Evolutionary conservation across 2,329 filamentous ascomycete genomes (phyloP).

Genomic region (Claviceps digitariae): DNA sequence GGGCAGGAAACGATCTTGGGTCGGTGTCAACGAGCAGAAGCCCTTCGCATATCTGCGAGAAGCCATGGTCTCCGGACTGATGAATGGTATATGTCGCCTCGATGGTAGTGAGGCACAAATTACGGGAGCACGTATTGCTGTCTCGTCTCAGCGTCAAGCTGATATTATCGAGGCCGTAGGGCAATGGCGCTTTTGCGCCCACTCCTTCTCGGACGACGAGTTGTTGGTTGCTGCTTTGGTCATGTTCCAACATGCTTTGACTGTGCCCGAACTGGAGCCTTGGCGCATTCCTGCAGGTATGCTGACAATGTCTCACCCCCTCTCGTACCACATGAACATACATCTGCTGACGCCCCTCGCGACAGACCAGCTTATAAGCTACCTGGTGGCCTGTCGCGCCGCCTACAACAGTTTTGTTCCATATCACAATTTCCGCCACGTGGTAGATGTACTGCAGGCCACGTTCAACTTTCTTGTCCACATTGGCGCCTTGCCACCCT

Average conservation of each 20-base stretch:
- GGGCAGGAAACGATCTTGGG: constrained; percentile 79
- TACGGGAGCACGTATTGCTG: constrained; percentile 50
- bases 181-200: constrained; percentile 78
- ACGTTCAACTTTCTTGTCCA: constrained; percentile 79
- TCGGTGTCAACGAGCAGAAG: constrained; percentile 71
- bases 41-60: constrained; percentile 83
- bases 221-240: constrained; percentile 70
- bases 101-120: constrained; percentile 49
- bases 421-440: constrained; percentile 97
- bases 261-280: constrained; percentile 64
- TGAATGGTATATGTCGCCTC: constrained; percentile 75
- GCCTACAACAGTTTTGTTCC: constrained; percentile 96
- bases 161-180: constrained; percentile 58
- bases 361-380: constrained; percentile 66
- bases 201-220: constrained; percentile 82
- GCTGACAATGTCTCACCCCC: constrained; percentile 12
- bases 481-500: constrained; percentile 62
- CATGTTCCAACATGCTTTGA: constrained; percentile 82
- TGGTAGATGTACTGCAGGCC: constrained; percentile 89
- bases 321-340: not conserved
- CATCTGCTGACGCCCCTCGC: constrained; percentile 24
- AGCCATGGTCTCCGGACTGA: constrained; percentile 83
- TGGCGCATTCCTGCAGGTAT: constrained; percentile 70
- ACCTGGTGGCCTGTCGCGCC: constrained; percentile 74
- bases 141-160: constrained; percentile 51